Evolutionary conservation across 176 grass and related monocot genomes (phyloP).

Genomic region (Oryza glumipatula): DNA sequence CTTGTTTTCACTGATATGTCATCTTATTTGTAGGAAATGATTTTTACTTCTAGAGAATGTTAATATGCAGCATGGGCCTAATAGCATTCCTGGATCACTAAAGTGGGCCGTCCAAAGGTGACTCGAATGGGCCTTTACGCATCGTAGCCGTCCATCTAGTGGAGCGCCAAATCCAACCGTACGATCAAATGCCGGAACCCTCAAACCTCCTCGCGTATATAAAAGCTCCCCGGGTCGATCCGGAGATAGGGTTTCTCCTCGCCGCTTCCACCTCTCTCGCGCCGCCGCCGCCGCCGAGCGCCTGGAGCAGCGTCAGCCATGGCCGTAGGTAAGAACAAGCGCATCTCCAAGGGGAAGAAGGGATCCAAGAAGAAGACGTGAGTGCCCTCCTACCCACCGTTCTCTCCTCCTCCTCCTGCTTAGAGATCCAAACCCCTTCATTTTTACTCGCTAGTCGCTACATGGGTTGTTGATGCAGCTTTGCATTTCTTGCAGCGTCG

Average conservation of each 20-base stretch:
- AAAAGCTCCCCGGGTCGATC: neutral
- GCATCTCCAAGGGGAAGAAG: constrained; percentile 93
- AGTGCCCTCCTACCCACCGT: neutral
- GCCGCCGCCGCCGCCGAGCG: neutral
- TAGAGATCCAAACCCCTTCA: neutral
- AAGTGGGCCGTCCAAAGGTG: neutral
- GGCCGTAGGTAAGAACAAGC: constrained; percentile 88
- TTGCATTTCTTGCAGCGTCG: constrained; percentile 50
- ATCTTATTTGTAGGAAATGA: no score
- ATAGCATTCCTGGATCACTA: neutral
- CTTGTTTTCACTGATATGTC: no score
- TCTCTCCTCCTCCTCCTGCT: neutral
- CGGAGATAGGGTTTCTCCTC: constrained; percentile 13
- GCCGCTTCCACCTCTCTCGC: neutral
- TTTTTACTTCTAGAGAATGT: no score
- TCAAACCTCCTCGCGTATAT: neutral
- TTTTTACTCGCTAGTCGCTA: neutral
- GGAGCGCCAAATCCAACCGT: neutral
- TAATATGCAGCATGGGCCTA: no score
- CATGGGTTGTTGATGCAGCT: constrained; percentile 1
- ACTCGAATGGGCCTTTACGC: neutral
- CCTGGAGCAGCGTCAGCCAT: constrained; percentile 23
- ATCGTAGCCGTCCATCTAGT: constrained; percentile 33
- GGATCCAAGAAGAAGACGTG: constrained; percentile 93
- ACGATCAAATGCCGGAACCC: constrained; percentile 27